Conservation (phyloP, 225 moss, liverwort and hornwort species). For the Anthoceros angustus region DNA sequence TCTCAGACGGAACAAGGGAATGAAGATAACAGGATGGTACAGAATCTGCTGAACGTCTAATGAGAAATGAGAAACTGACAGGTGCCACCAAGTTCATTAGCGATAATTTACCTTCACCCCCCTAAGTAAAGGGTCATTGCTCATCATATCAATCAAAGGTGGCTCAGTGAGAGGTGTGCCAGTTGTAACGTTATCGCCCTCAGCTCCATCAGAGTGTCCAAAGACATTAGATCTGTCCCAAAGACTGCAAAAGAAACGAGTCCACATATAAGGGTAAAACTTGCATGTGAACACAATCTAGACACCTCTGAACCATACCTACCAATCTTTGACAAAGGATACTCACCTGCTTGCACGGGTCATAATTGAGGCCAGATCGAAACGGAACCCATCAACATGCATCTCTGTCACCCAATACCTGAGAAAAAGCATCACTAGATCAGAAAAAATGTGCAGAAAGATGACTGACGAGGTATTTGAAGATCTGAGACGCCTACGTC, state of each 20-base stretch:
- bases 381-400: slow-evolving; percentile 91
- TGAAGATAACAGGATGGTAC: background rate
- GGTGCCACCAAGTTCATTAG: background rate
- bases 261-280: background rate
- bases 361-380: slow-evolving; percentile 80
- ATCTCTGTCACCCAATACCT: slow-evolving; percentile 88
- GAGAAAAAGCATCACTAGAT: slow-evolving; percentile 7
- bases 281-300: background rate
- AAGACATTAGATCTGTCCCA: slow-evolving; percentile 86
- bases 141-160: slow-evolving; percentile 81
- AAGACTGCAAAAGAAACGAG: slow-evolving; percentile 27
- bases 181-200: slow-evolving; percentile 61
- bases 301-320: background rate
- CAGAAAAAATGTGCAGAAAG: background rate
- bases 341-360: slow-evolving; percentile 72
- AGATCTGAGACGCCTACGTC: slow-evolving; percentile 1
- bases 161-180: slow-evolving; percentile 78
- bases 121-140: slow-evolving; percentile 70
- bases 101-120: slow-evolving; percentile 47
- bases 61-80: background rate
- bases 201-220: slow-evolving; percentile 39
- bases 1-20: slow-evolving; percentile 6
- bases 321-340: background rate
- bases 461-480: background rate
- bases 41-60: background rate